Conservation (phyloP, 768 basidiomycete genomes). For the Boletus rubescentipes region DNA sequence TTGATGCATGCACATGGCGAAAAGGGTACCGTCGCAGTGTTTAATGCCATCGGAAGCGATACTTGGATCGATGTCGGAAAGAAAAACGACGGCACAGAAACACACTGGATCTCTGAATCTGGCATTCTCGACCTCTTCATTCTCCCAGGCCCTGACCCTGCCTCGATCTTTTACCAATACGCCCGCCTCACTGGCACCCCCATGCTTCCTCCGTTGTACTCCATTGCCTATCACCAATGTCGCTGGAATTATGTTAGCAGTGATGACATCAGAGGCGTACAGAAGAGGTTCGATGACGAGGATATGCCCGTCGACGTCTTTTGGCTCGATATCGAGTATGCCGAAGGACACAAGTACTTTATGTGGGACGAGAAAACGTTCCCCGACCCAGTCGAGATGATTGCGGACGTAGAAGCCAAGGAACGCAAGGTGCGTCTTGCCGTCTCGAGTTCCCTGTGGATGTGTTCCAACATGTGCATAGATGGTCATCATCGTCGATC, state of each 20-base stretch:
- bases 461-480: slow-evolving; percentile 30
- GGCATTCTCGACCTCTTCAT: slow-evolving; percentile 95
- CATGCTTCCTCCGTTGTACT: slow-evolving; percentile 87
- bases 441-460: not conserved
- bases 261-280: slow-evolving; percentile 82
- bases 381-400: slow-evolving; percentile 94
- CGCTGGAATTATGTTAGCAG: slow-evolving; percentile 97
- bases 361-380: slow-evolving; percentile 93
- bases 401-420: slow-evolving; percentile 78
- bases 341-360: slow-evolving; percentile 94
- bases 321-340: slow-evolving; percentile 97
- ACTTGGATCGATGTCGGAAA: slow-evolving; percentile 90
- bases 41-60: slow-evolving; percentile 86
- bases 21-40: slow-evolving; percentile 85
- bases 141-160: slow-evolving; percentile 85
- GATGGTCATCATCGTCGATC: slow-evolving; percentile 99
- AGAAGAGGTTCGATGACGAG: slow-evolving; percentile 87
- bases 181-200: slow-evolving; percentile 80
- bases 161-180: slow-evolving; percentile 84
- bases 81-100: slow-evolving; percentile 61
- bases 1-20: slow-evolving; percentile 90
- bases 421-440: slow-evolving; percentile 69
- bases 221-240: slow-evolving; percentile 95
- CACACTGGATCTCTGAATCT: slow-evolving; percentile 98
- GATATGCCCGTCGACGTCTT: slow-evolving; percentile 96